phyloP scores from a whole-genome alignment of 805 yeast species.

The Lachancea waltii region DNA sequence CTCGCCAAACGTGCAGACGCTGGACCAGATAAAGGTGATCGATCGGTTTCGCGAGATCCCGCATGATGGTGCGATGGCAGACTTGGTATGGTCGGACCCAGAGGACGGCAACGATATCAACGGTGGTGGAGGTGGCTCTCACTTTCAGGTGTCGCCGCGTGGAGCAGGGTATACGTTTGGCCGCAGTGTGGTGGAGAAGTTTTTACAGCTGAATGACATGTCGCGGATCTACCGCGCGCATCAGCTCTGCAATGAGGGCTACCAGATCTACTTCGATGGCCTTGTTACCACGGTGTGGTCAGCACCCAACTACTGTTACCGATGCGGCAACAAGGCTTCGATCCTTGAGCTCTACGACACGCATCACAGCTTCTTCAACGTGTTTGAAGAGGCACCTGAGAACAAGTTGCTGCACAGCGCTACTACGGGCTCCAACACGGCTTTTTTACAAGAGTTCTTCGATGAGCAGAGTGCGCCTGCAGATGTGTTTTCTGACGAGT shows the following conservation, averaged over 20 bases:
- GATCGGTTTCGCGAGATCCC: slow-evolving; percentile 94
- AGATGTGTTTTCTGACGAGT: slow-evolving; percentile 32
- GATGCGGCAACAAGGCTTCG: slow-evolving; percentile 97
- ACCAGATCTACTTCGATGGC: slow-evolving; percentile 84
- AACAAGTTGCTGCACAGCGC: slow-evolving; percentile 43
- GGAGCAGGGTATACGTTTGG: slow-evolving; percentile 99
- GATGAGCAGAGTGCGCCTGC: slow-evolving; percentile 9
- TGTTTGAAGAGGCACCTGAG: slow-evolving; percentile 96
- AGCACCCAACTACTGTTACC: slow-evolving; percentile 94
- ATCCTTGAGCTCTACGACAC: slow-evolving; percentile 78
- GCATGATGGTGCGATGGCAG: slow-evolving; percentile 99
- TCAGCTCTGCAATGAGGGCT: slow-evolving; percentile 95
- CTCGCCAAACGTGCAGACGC: slow-evolving; percentile 89
- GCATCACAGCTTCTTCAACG: slow-evolving; percentile 71
- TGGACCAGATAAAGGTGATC: slow-evolving; percentile 84
- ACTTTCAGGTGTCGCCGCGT: slow-evolving; percentile 84
- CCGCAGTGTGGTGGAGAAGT: slow-evolving; percentile 79
- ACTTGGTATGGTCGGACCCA: slow-evolving; percentile 97
- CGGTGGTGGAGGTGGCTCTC: no score
- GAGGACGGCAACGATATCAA: no score
- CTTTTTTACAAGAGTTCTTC: slow-evolving; percentile 17
- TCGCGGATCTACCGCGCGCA: slow-evolving; percentile 87
- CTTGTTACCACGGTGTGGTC: slow-evolving; percentile 95
- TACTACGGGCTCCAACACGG: slow-evolving; percentile 13
- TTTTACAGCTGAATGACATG: slow-evolving; percentile 69